Evolutionary conservation across 441 rosid genomes (phyloP).

Genomic region (Populus trichocarpa): DNA sequence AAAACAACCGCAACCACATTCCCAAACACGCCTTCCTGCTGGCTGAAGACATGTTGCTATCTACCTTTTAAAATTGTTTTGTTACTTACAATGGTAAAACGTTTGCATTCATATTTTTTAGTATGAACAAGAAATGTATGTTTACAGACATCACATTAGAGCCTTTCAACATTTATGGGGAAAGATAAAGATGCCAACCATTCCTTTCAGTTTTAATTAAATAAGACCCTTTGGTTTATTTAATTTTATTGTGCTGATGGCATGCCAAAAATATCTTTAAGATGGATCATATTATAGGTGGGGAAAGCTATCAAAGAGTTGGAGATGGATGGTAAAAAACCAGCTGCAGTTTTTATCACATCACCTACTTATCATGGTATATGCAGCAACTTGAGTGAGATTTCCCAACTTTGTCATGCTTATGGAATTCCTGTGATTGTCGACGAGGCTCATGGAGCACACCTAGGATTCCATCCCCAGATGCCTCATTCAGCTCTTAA

Average conservation of each 20-base stretch:
- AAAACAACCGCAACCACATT: too few relatives aligned
- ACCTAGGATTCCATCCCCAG: slow-evolving; percentile 53
- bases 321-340: slow-evolving; percentile 39
- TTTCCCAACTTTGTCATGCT: slow-evolving; percentile 48
- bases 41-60: neutral
- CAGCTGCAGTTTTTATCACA: slow-evolving; percentile 56
- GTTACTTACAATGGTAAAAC: neutral
- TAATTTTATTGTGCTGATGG: neutral
- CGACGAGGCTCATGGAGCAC: slow-evolving; percentile 73
- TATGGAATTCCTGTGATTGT: slow-evolving; percentile 51
- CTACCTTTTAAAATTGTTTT: neutral
- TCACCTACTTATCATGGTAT: slow-evolving; percentile 68
- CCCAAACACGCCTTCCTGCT: too few relatives aligned
- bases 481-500: slow-evolving; percentile 53
- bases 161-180: neutral
- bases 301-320: slow-evolving; percentile 47
- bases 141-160: neutral
- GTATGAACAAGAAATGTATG: neutral
- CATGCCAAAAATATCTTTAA: neutral
- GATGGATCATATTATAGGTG: slow-evolving; percentile 30
- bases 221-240: neutral
- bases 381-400: slow-evolving; percentile 46
- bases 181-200: neutral
- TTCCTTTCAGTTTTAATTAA: neutral
- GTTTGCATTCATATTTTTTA: neutral